Percentiles rank a stretch among this genome's conserved stretches.
These are phyloP conservation scores for Sugiyamaella novakii DNA, from an alignment of 1,139 yeast genomes.

Conservation along the genomic window DNA sequence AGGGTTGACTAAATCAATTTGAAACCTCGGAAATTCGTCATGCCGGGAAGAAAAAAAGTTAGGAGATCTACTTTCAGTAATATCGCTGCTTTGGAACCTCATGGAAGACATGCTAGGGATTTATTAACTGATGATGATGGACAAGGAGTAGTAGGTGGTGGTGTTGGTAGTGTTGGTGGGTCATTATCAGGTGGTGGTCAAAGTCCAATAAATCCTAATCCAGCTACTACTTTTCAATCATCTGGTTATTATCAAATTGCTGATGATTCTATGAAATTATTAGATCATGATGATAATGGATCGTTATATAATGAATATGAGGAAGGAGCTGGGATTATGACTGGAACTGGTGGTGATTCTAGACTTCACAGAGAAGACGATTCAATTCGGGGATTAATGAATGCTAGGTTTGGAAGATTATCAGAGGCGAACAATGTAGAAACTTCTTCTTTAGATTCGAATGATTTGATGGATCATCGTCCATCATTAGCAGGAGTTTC, in stretches of 20 bases:
- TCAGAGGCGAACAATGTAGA: constrained; percentile 3
- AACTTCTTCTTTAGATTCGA: constrained; percentile 19
- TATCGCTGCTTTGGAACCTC: constrained; percentile 31
- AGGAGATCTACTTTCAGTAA: constrained; percentile 32
- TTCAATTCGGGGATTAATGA: background rate
- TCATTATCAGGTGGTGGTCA: constrained; percentile 1
- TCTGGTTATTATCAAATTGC: constrained; percentile 10
- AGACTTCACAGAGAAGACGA: background rate
- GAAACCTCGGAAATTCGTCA: no score
- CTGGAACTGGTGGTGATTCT: constrained; percentile 5
- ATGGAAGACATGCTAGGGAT: constrained; percentile 24
- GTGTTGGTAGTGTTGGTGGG: background rate
- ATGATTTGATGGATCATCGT: constrained; percentile 28
- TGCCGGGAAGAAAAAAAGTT: constrained; percentile 14
- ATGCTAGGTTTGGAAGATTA: constrained; percentile 3
- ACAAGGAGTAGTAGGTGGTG: background rate
- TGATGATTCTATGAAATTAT: constrained; percentile 23
- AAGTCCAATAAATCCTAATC: constrained; percentile 8
- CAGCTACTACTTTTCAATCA: constrained; percentile 11
- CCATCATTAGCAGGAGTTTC: constrained; percentile 16
- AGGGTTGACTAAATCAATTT: no score
- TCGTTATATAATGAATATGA: constrained; percentile 20
- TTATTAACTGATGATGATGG: constrained; percentile 1
- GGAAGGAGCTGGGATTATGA: background rate
- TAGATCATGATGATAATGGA: constrained; percentile 23